A percentile compares a stretch with the other conserved stretches of the same genome.
Evolutionary conservation across 768 basidiomycete genomes (phyloP).

Genomic region (Tylopilus plumbeoviolaceoides): DNA sequence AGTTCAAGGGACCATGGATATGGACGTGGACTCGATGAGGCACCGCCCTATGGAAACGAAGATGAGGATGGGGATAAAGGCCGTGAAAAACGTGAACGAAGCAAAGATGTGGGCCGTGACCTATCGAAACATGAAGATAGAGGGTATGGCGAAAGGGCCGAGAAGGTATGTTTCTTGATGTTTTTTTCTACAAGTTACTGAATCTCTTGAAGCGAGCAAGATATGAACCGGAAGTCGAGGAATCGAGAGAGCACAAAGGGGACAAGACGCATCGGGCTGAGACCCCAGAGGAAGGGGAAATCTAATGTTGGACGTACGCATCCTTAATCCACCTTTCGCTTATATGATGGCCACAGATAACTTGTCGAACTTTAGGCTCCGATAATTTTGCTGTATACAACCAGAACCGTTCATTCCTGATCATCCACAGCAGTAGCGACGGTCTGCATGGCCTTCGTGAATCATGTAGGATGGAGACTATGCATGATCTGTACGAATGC

Average conservation of each 20-base stretch:
- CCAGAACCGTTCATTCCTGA: conserved; percentile 3
- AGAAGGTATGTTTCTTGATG: conserved; percentile 49
- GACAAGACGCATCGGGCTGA: conserved; percentile 51
- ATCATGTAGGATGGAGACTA: conserved; percentile 1
- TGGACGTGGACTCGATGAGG: conserved; percentile 49
- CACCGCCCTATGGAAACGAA: conserved; percentile 33
- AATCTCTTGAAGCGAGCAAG: conserved; percentile 44
- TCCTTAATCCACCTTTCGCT: not conserved
- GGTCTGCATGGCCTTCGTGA: not conserved
- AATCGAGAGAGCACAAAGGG: conserved; percentile 41
- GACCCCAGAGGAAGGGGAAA: conserved; percentile 87
- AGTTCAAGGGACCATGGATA: conserved; percentile 37
- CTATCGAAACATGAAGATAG: conserved; percentile 40
- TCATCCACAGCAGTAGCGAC: not conserved
- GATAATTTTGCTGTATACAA: not conserved
- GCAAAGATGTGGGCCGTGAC: conserved; percentile 35
- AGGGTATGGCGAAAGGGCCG: conserved; percentile 51
- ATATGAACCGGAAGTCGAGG: conserved; percentile 46
- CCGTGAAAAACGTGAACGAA: conserved; percentile 47
- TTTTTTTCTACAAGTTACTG: not conserved
- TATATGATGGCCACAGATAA: conserved; percentile 1
- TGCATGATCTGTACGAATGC: not conserved
- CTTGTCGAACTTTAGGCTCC: not conserved
- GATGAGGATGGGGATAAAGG: conserved; percentile 36
- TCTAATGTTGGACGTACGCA: conserved; percentile 29